Base-by-base conservation (phyloP, 768 basidiomycete species). In the Pleurotus salmoneostramineus region DNA sequence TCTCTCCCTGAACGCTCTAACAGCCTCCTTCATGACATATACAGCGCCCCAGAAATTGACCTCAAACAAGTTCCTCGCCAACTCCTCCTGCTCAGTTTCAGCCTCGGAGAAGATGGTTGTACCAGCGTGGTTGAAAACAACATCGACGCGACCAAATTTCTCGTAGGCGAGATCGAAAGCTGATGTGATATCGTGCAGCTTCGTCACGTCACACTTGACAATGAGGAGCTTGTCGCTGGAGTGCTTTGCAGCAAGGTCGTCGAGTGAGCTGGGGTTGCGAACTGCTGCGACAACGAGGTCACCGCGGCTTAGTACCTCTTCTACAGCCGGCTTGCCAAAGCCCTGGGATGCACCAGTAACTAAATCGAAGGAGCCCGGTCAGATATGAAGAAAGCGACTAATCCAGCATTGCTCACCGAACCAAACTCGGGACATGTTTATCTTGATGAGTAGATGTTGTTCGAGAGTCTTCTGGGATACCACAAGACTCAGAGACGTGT, bases 41-140 rank as follows among this genome's bases (percentile, higher is more conserved):
- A 59, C 61, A 12, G 70, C 64, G 6, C 74, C 74, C 74, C 73
- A 76, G 58, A 76, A 77, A 43, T 65, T 65, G 32, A 68, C 61
- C 46, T 78, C 78, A 45, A 80, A 78, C 61, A 72, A 15, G 21
- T 62, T 62, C 27, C 72, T 66, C 10, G 72, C 75, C 0, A 61
- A 66, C 3, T 68, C 68, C 6, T 74, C 72, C 4, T 63, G 63
- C 57, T 70, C 68, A 14, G 66, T 70, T 63, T 81, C 79, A 27
- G 71, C 65, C 60, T 78, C 76, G 14, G 65, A 65, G 14, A 72
- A 51, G 32, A 72, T 56, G 6, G 59, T 65, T 43, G 60, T 61
- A 2, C 72, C 79, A 5, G 78, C 78, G 57, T 78, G 79, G 61
- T 74, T 79, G 60, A 75, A 71, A 4, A 80, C 78, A 50, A 80